phyloP scores from a whole-genome alignment of 2,329 filamentous ascomycete genomes.

The Paraphaeosphaeria minitans region DNA sequence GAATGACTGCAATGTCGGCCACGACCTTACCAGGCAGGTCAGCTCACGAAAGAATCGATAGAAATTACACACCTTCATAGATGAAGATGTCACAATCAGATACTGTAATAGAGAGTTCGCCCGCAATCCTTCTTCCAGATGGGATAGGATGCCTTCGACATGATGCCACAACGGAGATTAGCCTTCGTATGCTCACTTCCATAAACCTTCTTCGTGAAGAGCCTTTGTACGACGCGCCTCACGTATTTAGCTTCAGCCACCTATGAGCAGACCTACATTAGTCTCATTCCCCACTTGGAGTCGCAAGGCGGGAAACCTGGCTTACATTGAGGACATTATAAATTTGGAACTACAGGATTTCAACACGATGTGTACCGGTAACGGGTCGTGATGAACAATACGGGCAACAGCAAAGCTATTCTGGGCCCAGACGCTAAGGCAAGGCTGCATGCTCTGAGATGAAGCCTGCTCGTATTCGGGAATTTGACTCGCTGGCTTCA shows the following conservation, averaged over 20 bases:
- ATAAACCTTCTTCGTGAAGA: neutral
- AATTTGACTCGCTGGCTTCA: neutral
- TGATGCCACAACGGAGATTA: neutral
- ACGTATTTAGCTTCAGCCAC: neutral
- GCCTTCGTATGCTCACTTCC: neutral
- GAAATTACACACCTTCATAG: neutral
- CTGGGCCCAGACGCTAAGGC: neutral
- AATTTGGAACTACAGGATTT: neutral
- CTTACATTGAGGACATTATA: neutral
- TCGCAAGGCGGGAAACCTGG: neutral
- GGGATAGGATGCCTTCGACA: neutral
- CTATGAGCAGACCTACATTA: neutral
- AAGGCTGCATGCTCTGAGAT: neutral
- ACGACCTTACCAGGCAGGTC: neutral
- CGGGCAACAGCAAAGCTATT: neutral
- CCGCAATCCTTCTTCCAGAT: neutral
- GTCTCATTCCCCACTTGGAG: neutral
- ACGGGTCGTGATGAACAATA: neutral
- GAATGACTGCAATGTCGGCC: neutral
- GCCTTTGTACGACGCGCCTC: neutral
- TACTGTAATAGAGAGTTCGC: neutral
- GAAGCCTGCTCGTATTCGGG: neutral
- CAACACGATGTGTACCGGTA: neutral
- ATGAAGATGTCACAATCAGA: neutral
- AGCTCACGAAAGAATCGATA: neutral